phyloP scores from a whole-genome alignment of 2,329 filamentous ascomycete species.

The Didymella glomerata region DNA sequence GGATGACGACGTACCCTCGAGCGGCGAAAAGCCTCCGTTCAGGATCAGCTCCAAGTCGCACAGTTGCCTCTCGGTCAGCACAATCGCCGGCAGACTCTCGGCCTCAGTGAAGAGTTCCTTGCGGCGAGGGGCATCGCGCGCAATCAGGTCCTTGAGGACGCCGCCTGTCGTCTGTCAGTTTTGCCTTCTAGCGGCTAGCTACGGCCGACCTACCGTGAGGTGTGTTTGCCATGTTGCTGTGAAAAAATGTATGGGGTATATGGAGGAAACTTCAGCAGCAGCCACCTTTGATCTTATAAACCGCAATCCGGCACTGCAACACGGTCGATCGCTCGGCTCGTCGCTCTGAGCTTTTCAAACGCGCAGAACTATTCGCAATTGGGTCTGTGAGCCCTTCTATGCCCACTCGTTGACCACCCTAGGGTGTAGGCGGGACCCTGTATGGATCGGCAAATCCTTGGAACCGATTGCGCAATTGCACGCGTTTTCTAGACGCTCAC shows the following conservation, averaged over 20 bases:
- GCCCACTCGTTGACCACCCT: conserved; percentile 27
- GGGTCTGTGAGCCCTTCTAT: conserved; percentile 14
- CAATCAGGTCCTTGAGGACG: conserved; percentile 96
- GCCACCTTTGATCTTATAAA: conserved; percentile 15
- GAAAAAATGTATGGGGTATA: conserved; percentile 15
- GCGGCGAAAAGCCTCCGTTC: conserved; percentile 95
- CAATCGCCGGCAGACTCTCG: conserved; percentile 82
- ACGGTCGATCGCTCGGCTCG: conserved; percentile 23
- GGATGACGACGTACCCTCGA: conserved; percentile 76
- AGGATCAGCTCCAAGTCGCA: conserved; percentile 98
- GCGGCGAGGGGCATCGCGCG: conserved; percentile 86
- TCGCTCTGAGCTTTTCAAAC: conserved; percentile 16
- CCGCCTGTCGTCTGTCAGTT: conserved; percentile 58
- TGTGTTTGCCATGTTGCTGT: conserved; percentile 58
- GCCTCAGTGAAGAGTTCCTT: conserved; percentile 82
- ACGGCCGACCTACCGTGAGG: conserved; percentile 51
- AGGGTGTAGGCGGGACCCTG: conserved; percentile 32
- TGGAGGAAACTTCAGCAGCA: conserved; percentile 15
- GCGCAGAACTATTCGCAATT: conserved; percentile 12
- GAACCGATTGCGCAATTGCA: conserved; percentile 52
- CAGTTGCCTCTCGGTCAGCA: conserved; percentile 90
- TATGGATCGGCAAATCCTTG: conserved; percentile 46
- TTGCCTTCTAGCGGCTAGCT: neutral
- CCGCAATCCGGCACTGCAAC: conserved; percentile 9
- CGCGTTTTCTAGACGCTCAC: conserved; percentile 37